Percentiles rank a stretch among this genome's conserved stretches.
phyloP scores from a whole-genome alignment of 768 basidiomycete genomes.

The Suillus lakei region DNA sequence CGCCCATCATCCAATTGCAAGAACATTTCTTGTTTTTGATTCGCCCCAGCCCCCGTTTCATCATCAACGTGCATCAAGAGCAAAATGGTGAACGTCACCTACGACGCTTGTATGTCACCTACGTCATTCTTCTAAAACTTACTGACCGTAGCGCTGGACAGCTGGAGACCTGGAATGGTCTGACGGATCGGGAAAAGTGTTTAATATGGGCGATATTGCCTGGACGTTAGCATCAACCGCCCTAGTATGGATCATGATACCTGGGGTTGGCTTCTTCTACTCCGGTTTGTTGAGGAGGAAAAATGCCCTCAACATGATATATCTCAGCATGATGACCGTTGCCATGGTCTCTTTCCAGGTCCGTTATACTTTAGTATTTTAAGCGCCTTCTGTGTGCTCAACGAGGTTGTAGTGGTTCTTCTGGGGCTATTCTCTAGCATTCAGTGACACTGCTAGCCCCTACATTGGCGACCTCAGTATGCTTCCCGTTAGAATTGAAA shows the following conservation, averaged over 20 bases:
- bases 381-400: conserved; percentile 12
- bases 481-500: conserved; percentile 27
- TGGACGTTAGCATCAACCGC: conserved; percentile 78
- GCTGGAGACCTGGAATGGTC: conserved; percentile 45
- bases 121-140: neutral
- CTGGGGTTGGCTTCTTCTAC: conserved; percentile 88
- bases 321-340: conserved; percentile 73
- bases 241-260: conserved; percentile 85
- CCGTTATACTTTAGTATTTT: conserved; percentile 17
- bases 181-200: conserved; percentile 36
- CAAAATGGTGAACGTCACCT: conserved; percentile 50
- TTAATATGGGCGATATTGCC: conserved; percentile 69
- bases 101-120: conserved; percentile 42
- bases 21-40: neutral
- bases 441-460: conserved; percentile 72
- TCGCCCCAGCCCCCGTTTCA: conserved; percentile 3
- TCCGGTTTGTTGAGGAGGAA: conserved; percentile 91
- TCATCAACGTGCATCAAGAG: neutral
- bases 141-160: conserved; percentile 15
- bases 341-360: conserved; percentile 89
- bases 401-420: conserved; percentile 79
- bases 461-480: conserved; percentile 87
- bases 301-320: conserved; percentile 92
- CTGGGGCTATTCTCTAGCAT: conserved; percentile 95
- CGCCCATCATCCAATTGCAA: conserved; percentile 8